Percentiles rank a stretch among this genome's conserved stretches.
Conservation (phyloP, 352 stramenopile genomes). For the Phytophthora uliginosa region DNA sequence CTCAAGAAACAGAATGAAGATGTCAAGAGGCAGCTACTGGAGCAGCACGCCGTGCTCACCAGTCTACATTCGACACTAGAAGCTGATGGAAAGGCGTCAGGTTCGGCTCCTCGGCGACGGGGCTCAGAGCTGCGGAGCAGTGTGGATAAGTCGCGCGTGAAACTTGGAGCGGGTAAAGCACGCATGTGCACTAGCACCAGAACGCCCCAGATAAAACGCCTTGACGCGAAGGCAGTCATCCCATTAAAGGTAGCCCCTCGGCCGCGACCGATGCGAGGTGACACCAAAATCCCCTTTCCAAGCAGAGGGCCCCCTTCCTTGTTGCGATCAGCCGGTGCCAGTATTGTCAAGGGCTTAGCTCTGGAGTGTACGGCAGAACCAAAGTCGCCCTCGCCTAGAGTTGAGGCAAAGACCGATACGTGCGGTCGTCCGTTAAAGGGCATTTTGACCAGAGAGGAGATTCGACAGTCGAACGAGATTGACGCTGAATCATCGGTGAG, state of each 20-base stretch:
- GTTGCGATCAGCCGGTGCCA: conserved; percentile 18
- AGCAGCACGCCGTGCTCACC: conserved; percentile 56
- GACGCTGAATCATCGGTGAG: not conserved
- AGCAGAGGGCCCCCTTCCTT: conserved; percentile 5
- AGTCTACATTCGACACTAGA: conserved; percentile 37
- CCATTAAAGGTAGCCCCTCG: conserved; percentile 13
- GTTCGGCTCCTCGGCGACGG: conserved; percentile 2
- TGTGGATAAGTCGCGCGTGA: not conserved
- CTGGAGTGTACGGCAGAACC: not conserved
- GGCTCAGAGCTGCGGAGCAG: not conserved
- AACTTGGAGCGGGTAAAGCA: not conserved
- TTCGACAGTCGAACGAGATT: not conserved
- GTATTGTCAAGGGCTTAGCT: conserved; percentile 21
- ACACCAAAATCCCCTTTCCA: conserved; percentile 50
- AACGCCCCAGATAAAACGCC: not conserved
- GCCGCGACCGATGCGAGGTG: conserved; percentile 30
- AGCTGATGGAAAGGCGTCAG: not conserved
- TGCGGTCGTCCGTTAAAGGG: not conserved
- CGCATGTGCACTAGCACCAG: not conserved
- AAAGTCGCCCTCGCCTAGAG: not conserved
- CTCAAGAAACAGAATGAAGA: conserved; percentile 73
- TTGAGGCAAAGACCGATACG: conserved; percentile 4
- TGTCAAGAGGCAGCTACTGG: conserved; percentile 54
- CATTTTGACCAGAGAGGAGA: not conserved
- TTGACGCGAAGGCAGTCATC: not conserved